Evolutionary conservation across 139 green algal genomes (phyloP).

Genomic region (Nannochloris sp.): DNA sequence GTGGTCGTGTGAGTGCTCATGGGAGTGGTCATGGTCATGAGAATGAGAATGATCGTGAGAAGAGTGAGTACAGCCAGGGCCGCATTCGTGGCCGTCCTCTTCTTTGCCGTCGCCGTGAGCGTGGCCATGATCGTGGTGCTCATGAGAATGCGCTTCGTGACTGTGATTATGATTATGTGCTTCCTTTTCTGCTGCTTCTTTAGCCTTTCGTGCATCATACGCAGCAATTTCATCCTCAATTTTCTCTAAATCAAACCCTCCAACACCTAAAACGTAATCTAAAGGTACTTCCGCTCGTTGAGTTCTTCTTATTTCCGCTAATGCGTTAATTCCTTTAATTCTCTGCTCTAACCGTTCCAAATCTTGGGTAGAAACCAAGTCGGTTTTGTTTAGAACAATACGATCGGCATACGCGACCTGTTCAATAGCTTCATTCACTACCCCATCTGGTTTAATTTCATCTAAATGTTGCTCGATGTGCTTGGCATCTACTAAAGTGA

Average conservation of each 20-base stretch:
- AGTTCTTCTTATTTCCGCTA: conserved; percentile 55
- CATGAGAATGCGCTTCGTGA: not conserved
- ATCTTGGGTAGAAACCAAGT: conserved; percentile 55
- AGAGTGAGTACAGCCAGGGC: conserved; percentile 8
- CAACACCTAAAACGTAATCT: conserved; percentile 88
- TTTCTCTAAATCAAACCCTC: conserved; percentile 86
- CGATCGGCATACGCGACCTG: conserved; percentile 94
- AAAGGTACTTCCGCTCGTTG: conserved; percentile 55
- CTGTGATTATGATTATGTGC: conserved; percentile 8
- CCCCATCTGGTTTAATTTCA: conserved; percentile 51
- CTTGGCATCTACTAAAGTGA: conserved; percentile 70
- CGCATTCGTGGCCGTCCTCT: conserved; percentile 22
- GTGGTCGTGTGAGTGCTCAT: conserved; percentile 29
- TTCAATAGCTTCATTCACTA: conserved; percentile 86
- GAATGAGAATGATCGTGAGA: conserved; percentile 24
- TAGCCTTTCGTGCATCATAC: not conserved
- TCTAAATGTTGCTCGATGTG: conserved; percentile 46
- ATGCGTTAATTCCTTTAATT: conserved; percentile 75
- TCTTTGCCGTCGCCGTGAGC: too few relatives aligned
- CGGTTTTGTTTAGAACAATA: conserved; percentile 93
- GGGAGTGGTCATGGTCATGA: conserved; percentile 17
- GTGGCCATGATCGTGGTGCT: conserved; percentile 2
- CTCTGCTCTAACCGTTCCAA: conserved; percentile 50
- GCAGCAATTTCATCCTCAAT: conserved; percentile 67
- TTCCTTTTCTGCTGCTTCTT: conserved; percentile 20